A percentile compares a stretch with the other conserved stretches of the same genome.
These are phyloP conservation scores for Blakeslea trispora DNA, from an alignment of 371 early-diverging fungal species.

Conservation along the genomic window DNA sequence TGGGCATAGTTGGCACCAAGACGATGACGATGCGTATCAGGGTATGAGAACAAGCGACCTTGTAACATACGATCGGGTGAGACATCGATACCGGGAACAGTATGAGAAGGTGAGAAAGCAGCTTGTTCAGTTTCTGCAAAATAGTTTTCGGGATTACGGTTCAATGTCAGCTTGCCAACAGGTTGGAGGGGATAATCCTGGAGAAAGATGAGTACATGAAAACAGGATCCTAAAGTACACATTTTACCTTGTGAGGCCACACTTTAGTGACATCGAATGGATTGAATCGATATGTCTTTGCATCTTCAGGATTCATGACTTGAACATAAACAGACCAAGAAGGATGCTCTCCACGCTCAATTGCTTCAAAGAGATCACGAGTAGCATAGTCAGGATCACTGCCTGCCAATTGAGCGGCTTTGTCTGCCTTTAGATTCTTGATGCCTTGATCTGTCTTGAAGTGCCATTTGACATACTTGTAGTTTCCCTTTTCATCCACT, in stretches of 20 bases:
- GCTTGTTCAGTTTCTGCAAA: conserved; percentile 81
- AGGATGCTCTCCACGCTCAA: conserved; percentile 70
- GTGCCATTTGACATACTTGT: conserved; percentile 83
- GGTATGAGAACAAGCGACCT: conserved; percentile 77
- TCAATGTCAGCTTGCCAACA: conserved; percentile 70
- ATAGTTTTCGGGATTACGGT: conserved; percentile 77
- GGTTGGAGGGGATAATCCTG: conserved; percentile 67
- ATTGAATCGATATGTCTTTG: conserved; percentile 71
- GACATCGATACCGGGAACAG: conserved; percentile 75
- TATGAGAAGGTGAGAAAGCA: conserved; percentile 71
- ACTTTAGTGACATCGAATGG: conserved; percentile 86
- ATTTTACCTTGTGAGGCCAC: conserved; percentile 62
- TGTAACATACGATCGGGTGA: conserved; percentile 75
- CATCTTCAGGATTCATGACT: conserved; percentile 71
- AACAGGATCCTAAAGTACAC: neutral
- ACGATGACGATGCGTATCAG: conserved; percentile 79
- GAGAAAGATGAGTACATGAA: conserved; percentile 36
- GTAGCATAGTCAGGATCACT: conserved; percentile 74
- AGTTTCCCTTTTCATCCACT: conserved; percentile 68
- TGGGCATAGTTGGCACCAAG: conserved; percentile 76
- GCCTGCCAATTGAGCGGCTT: conserved; percentile 61
- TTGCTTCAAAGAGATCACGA: conserved; percentile 73
- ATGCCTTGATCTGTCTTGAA: conserved; percentile 79
- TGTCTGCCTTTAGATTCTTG: conserved; percentile 65
- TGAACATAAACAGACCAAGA: conserved; percentile 76